Evolutionary conservation across 2,329 filamentous ascomycete species (phyloP).

Genomic region (Epichloe sibirici): DNA sequence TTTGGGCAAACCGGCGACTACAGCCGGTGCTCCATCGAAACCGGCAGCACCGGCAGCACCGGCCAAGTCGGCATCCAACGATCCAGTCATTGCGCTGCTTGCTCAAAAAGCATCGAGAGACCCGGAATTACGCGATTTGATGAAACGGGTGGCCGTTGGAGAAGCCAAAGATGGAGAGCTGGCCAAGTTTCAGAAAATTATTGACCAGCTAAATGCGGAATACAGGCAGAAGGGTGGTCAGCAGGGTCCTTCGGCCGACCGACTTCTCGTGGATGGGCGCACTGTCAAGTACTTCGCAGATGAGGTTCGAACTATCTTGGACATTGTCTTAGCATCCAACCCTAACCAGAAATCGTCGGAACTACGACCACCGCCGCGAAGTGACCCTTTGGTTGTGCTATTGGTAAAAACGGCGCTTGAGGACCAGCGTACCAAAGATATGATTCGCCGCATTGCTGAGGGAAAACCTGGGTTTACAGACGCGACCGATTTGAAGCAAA

Average conservation of each 20-base stretch:
- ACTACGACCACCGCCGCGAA: slow-evolving; percentile 39
- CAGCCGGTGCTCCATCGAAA: slow-evolving; percentile 6
- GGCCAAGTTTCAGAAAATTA: slow-evolving; percentile 66
- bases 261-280: slow-evolving; percentile 40
- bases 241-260: slow-evolving; percentile 41
- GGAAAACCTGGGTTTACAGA: slow-evolving; percentile 39
- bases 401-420: slow-evolving; percentile 47
- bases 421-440: slow-evolving; percentile 33
- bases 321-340: slow-evolving; percentile 47
- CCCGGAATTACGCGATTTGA: slow-evolving; percentile 59
- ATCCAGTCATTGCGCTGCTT: slow-evolving; percentile 70
- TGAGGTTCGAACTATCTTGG: slow-evolving; percentile 44
- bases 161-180: slow-evolving; percentile 60
- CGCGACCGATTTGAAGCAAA: slow-evolving; percentile 39
- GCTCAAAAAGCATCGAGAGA: slow-evolving; percentile 66
- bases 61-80: slow-evolving; percentile 28
- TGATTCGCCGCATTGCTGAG: slow-evolving; percentile 42
- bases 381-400: slow-evolving; percentile 43
- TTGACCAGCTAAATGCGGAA: slow-evolving; percentile 60
- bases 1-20: slow-evolving; percentile 9
- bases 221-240: slow-evolving; percentile 39
- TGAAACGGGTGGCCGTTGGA: slow-evolving; percentile 72
- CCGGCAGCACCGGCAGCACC: slow-evolving; percentile 1
- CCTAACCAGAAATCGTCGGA: slow-evolving; percentile 42
- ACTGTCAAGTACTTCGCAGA: slow-evolving; percentile 49